Conservation (phyloP, 2,329 filamentous ascomycete species). For the Cercospora berteroae region DNA sequence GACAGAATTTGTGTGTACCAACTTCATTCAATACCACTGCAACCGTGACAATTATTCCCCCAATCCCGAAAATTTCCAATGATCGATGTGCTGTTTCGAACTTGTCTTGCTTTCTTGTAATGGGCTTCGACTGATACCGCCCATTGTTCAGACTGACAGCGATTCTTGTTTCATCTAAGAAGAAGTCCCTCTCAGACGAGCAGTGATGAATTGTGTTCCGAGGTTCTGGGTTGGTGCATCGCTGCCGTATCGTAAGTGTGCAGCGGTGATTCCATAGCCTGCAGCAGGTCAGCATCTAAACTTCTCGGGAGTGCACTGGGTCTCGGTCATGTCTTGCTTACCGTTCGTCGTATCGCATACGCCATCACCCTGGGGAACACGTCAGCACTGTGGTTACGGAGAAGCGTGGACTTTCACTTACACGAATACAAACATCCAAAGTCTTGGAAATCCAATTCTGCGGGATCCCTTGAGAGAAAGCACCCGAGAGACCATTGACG, state of each 20-base stretch:
- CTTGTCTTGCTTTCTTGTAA: background rate
- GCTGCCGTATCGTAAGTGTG: conserved; percentile 34
- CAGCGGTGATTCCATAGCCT: conserved; percentile 35
- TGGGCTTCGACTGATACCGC: background rate
- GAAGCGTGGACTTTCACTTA: no score
- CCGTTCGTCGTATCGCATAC: conserved; percentile 39
- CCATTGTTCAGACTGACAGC: background rate
- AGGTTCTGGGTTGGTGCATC: conserved; percentile 35
- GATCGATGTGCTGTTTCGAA: background rate
- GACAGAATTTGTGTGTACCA: background rate
- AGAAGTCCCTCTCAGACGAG: conserved; percentile 17
- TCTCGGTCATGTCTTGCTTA: background rate
- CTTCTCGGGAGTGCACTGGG: no score
- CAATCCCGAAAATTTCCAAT: background rate
- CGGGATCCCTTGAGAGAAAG: conserved; percentile 30
- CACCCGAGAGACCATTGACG: conserved; percentile 31
- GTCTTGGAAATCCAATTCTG: conserved; percentile 39
- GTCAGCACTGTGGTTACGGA: background rate
- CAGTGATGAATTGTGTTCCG: conserved; percentile 32
- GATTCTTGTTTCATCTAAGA: background rate
- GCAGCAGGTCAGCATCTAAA: no score
- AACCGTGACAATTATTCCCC: background rate
- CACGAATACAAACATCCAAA: conserved; percentile 36
- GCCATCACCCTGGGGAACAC: conserved; percentile 34
- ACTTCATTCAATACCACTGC: background rate